Evolutionary conservation across 1,284 basidiomycete genomes (phyloP).

Genomic region (Omphalotus olearius): DNA sequence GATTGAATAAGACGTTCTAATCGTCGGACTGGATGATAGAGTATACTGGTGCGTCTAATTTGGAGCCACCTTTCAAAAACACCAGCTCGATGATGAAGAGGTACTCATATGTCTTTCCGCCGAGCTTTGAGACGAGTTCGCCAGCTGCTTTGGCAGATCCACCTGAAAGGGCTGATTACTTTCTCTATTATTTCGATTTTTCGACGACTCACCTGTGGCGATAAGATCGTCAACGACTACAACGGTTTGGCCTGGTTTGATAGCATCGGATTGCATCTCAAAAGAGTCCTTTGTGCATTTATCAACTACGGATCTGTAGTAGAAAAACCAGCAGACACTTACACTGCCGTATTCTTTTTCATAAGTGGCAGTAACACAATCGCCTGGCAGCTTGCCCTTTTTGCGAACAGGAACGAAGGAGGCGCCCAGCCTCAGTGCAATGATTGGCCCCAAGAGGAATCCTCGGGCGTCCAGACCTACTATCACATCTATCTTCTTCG

Average conservation of each 20-base stretch:
- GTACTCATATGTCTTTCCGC: constrained; percentile 87
- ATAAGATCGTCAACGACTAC: constrained; percentile 95
- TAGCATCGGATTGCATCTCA: constrained; percentile 91
- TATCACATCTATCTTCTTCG: constrained; percentile 85
- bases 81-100: constrained; percentile 90
- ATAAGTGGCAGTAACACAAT: constrained; percentile 75
- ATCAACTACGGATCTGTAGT: neutral
- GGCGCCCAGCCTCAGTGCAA: constrained; percentile 89
- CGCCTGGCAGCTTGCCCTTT: constrained; percentile 89
- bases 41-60: constrained; percentile 86
- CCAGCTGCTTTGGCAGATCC: constrained; percentile 95
- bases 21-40: constrained; percentile 80
- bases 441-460: constrained; percentile 91
- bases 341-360: constrained; percentile 93
- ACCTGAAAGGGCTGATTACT: constrained; percentile 32
- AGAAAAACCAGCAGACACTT: constrained; percentile 25
- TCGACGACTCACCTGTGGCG: constrained; percentile 70
- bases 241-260: constrained; percentile 81
- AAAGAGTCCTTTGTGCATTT: constrained; percentile 67
- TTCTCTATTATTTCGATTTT: neutral
- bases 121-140: constrained; percentile 80
- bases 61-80: constrained; percentile 76
- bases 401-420: constrained; percentile 98
- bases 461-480: constrained; percentile 97
- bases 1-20: constrained; percentile 27